Base-by-base conservation (phyloP, 129 eudicot genomes). In the Gnaphalium uliginosum region DNA sequence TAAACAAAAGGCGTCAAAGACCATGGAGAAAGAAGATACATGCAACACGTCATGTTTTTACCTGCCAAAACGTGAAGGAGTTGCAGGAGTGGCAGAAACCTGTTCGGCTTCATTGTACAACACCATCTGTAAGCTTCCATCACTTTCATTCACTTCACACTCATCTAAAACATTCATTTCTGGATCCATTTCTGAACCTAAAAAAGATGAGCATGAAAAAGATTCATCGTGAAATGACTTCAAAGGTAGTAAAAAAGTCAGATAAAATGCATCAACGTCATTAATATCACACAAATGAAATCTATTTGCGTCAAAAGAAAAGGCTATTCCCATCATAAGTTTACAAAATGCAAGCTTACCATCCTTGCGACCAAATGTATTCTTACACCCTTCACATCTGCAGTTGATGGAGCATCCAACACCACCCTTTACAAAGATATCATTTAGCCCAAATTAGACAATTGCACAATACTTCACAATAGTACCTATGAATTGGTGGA, bases 331-430 rank as follows among this genome's bases (percentile, higher is more conserved):
- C 70, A 26, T 11, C 30, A 23, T 57, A 13, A 33, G 25, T 33
- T 24, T 58, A 65, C 9, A 27, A n/a, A 63, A 75, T 30, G 66
- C 27, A 76, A 8, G 68, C 93, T 79, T 50, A 95, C 99, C 97
- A 79, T 95, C 96, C 72, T 91, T 91, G 76, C 94, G 85, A 70
- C 99, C 99, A 79, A 95, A 95, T 71, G 96, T 91, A 81, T 95
- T 95, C 85, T 89, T 91, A 76, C 99, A 95, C 33, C 95, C 99
- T 91, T 95, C 99, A 71, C 99, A 95, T 86, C 99, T 86, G 89
- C 99, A 95, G 84, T 85, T 87, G 24, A 89, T 78, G 41, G 99
- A 95, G 89, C 99, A 95, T 73, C 99, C 97, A 80, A 95, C 99
- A 15, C 99, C 99, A 72, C 97, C 97, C 99, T 95, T 26, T 74